phyloP scores from a whole-genome alignment of 305 asterid species.

The Fraxinus ornus region DNA sequence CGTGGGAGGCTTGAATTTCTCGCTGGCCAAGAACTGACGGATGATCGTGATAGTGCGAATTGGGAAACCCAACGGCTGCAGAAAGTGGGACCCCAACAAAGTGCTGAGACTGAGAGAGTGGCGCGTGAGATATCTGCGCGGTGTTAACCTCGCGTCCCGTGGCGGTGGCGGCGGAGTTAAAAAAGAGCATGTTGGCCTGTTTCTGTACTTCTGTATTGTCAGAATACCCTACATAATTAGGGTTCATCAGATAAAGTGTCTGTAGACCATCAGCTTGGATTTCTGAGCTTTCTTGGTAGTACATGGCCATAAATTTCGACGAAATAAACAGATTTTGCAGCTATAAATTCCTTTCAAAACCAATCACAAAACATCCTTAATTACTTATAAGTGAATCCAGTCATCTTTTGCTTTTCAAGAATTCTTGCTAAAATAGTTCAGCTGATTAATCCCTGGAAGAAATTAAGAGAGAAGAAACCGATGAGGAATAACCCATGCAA shows the following conservation, averaged over 20 bases:
- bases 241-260: constrained; percentile 74
- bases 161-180: constrained; percentile 19
- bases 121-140: constrained; percentile 31
- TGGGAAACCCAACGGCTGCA: not conserved
- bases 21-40: constrained; percentile 30
- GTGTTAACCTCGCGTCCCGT: constrained; percentile 24
- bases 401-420: not conserved
- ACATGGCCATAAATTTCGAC: constrained; percentile 40
- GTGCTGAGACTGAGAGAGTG: constrained; percentile 38
- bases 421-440: constrained; percentile 2
- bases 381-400: constrained; percentile 1
- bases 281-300: constrained; percentile 62
- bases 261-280: constrained; percentile 67
- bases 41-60: constrained; percentile 21
- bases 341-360: not conserved
- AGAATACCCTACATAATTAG: constrained; percentile 44
- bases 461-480: constrained; percentile 17
- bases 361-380: not conserved
- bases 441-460: constrained; percentile 32
- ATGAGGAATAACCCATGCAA: constrained; percentile 38
- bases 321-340: not conserved
- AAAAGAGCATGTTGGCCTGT: constrained; percentile 15
- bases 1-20: constrained; percentile 27
- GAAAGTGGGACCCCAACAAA: constrained; percentile 47
- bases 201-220: constrained; percentile 34